Percentiles rank a stretch among this genome's conserved stretches.
Evolutionary conservation across 352 stramenopile genomes (phyloP).

Genomic region (Globisporangium apiculatum): DNA sequence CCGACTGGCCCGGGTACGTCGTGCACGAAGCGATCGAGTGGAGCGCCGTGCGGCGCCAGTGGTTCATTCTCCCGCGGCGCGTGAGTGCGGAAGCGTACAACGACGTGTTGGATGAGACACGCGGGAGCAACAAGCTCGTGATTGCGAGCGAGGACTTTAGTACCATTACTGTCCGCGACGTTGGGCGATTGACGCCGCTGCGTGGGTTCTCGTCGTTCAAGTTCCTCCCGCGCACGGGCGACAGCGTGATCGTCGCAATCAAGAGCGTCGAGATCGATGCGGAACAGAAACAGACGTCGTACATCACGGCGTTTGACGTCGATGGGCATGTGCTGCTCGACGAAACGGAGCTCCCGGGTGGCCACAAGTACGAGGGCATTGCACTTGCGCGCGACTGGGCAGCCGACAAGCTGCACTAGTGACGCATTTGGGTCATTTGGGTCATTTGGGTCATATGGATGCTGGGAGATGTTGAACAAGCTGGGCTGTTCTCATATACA

Average conservation of each 20-base stretch:
- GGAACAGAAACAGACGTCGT: slow-evolving; percentile 88
- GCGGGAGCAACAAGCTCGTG: slow-evolving; percentile 87
- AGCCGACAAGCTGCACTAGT: slow-evolving; percentile 17
- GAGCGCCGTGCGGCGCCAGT: slow-evolving; percentile 91
- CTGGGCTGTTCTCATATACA: too few species aligned
- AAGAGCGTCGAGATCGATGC: slow-evolving; percentile 92
- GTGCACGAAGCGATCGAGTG: slow-evolving; percentile 98
- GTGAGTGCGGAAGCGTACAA: slow-evolving; percentile 95
- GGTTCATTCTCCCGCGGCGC: slow-evolving; percentile 96
- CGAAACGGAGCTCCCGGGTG: slow-evolving; percentile 87
- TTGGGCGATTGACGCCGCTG: slow-evolving; percentile 80
- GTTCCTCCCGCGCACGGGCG: slow-evolving; percentile 87
- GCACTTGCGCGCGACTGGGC: slow-evolving; percentile 86
- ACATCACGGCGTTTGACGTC: slow-evolving; percentile 91
- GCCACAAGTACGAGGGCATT: slow-evolving; percentile 91
- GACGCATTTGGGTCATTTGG: neutral
- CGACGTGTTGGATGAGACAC: slow-evolving; percentile 93
- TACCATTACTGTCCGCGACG: slow-evolving; percentile 64
- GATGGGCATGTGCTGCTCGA: slow-evolving; percentile 85
- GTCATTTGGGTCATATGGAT: neutral
- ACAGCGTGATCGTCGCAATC: slow-evolving; percentile 89
- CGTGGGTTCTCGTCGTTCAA: slow-evolving; percentile 94
- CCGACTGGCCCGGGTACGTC: slow-evolving; percentile 90
- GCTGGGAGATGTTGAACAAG: too few species aligned
- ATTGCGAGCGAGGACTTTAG: slow-evolving; percentile 89